Evolutionary conservation across 2,329 filamentous ascomycete species (phyloP), one percentile per base, ranked within the genome.

Genomic region (Penicillium decumbens): DNA sequence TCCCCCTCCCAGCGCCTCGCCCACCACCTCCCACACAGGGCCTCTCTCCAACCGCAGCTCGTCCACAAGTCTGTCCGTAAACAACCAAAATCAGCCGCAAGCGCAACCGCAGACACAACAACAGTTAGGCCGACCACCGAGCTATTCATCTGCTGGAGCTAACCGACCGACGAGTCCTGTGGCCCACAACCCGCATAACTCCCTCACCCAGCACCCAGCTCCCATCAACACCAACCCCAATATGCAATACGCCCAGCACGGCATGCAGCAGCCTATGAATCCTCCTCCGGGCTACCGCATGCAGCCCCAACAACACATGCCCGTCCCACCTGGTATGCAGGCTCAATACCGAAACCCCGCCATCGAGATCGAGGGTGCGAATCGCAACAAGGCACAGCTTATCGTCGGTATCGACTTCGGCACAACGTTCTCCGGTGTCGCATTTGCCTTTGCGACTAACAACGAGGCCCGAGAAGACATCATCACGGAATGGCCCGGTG

Each of bases 331-430:
- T 3, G 50, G 59, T 5, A 51, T 69, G 39, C 33, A 20, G 25
- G 43, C 51, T n/a, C 64, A 63, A 29, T 69, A 68, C 46, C 65
- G 63, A 27, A 67, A 68, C 51, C 63, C 68, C 49, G 64, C 66
- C 35, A 71, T 71, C 32, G 92, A 97, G 72, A 88, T 95, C 30
- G 89, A 95, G 63, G 91, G 88, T 51, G 88, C 85, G 62, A 89
- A 86, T 65, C 84, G 89, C 68, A 95, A 86, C 76, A 96, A 96
- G 78, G 88, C 93, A 45, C 93, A 97, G 77, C 79, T 98, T 65
- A 98, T 98, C 71, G 93, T 98, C 47, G 93, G 93, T 60, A 97
- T 98, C 69, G 93, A 98, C 74, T 98, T 98, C 79, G 93, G 93
- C 59, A 98, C 93, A 15, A 98, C 93, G 4, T 98, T 97, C 71